Base-by-base conservation (phyloP, 257 asterid species). In the Datura wrightii region DNA sequence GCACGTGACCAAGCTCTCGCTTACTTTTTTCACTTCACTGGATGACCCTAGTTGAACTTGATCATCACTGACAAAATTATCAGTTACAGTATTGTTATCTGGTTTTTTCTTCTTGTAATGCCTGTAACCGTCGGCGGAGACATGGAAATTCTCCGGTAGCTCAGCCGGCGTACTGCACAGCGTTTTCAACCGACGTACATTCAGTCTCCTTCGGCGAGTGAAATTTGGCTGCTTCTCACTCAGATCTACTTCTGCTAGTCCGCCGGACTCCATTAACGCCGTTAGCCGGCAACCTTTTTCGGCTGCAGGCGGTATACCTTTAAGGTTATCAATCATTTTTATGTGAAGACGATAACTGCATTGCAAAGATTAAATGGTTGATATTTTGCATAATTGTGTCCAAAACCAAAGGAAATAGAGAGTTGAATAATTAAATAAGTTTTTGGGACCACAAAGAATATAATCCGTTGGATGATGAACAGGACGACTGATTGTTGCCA, bases 141-240 rank as follows among this genome's bases (percentile, higher is more conserved):
- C 37, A 10, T 46, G 0, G n/a, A 46, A 19, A 46, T 46, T 72
- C 11, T 19, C 80, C 19, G 10, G 44, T 66, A 14, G 10, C 1
- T 6, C 24, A 34, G 74, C 2, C 34, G 52, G 2, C 31, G 63
- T 18, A 5, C 24, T 15, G 15, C 19, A 16, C 6, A 18, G 5
- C 31, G n/a, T 3, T 9, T 71, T 44, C 54, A 70, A 70, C 34
- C 16, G 36, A 71, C 80, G 39, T 71, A n/a, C 56, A n/a, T 44
- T 10, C 18, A 71, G 44, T 44, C 79, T 31, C 56, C 16, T 85
- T 58, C 90, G 89, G 14, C 91, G 88, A 66, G 41, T 8, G 9
- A 24, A 46, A 48, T 74, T 48, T 74, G 18, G 44, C 6, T 48
- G 44, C 10, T 48, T 74, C 13, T 50, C 42, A 31, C 6, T 50